phyloP scores from a whole-genome alignment of 768 basidiomycete species.

The Terana coerulea region DNA sequence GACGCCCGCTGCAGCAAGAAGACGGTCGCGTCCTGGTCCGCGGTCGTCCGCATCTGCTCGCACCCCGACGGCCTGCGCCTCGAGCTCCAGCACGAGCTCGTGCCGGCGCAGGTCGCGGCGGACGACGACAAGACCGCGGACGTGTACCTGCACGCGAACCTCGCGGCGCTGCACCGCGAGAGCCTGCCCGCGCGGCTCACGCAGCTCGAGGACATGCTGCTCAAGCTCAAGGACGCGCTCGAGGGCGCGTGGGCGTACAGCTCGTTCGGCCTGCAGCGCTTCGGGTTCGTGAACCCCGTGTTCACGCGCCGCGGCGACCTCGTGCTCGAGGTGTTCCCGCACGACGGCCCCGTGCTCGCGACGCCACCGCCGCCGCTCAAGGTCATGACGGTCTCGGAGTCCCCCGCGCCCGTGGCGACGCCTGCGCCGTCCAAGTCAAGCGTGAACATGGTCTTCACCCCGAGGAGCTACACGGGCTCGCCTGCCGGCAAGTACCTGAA shows the following conservation, averaged over 20 bases:
- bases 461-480: background rate
- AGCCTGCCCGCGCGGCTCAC: conserved; percentile 1
- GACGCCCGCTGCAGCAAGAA: background rate
- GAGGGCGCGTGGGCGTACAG: conserved; percentile 3
- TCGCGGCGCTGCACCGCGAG: conserved; percentile 2
- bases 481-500: too few relatives aligned
- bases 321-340: background rate
- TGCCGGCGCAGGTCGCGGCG: background rate
- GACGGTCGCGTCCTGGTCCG: conserved; percentile 5
- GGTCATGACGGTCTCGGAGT: too few relatives aligned
- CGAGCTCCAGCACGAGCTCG: background rate
- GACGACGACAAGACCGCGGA: background rate
- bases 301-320: conserved; percentile 4
- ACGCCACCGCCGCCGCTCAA: too few relatives aligned
- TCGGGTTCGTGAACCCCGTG: background rate
- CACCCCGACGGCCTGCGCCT: background rate
- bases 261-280: background rate
- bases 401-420: background rate
- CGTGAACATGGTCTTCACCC: too few relatives aligned
- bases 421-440: too few relatives aligned
- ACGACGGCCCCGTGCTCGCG: background rate
- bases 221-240: background rate
- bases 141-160: background rate
- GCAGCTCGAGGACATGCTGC: background rate
- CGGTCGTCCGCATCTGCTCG: conserved; percentile 1